Conservation (phyloP, 768 basidiomycete genomes). For the Baorangia bicolor region DNA sequence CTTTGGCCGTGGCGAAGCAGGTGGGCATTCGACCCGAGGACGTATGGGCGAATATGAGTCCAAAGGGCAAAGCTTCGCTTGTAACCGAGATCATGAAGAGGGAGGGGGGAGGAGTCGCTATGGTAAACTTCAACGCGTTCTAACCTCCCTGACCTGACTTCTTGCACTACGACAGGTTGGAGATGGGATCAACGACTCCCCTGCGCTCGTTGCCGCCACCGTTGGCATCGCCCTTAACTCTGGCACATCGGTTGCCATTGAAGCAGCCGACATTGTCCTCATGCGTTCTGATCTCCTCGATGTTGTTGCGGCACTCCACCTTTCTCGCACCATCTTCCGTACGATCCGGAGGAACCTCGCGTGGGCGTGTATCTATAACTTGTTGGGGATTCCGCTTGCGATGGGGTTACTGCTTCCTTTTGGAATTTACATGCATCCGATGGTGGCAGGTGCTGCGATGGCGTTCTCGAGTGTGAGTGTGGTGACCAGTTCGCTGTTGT, state of each 20-base stretch:
- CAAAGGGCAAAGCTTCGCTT: constrained; percentile 90
- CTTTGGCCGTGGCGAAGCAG: constrained; percentile 83
- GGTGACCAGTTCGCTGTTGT: constrained; percentile 82
- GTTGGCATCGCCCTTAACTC: constrained; percentile 96
- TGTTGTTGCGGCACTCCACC: constrained; percentile 93
- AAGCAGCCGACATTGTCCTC: constrained; percentile 96
- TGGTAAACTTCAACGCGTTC: constrained; percentile 54
- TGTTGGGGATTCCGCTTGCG: constrained; percentile 92
- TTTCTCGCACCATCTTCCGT: constrained; percentile 83
- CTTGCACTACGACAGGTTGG: constrained; percentile 62
- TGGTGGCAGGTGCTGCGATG: constrained; percentile 99
- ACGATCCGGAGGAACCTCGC: constrained; percentile 91
- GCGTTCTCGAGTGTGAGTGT: constrained; percentile 97
- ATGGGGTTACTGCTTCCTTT: constrained; percentile 96
- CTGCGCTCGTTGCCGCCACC: constrained; percentile 92
- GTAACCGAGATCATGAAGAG: constrained; percentile 78
- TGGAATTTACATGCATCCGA: constrained; percentile 92
- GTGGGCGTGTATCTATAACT: constrained; percentile 95
- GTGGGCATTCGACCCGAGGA: constrained; percentile 82
- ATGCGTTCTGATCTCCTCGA: constrained; percentile 97
- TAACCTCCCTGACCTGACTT: not conserved
- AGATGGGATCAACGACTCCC: constrained; percentile 98
- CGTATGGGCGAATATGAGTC: constrained; percentile 92
- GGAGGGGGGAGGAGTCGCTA: constrained; percentile 79
- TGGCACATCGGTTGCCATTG: constrained; percentile 95